Evolutionary conservation across 148 eudicot species (phyloP), one percentile per base, ranked within the genome.

Genomic region (Drosera capensis): DNA sequence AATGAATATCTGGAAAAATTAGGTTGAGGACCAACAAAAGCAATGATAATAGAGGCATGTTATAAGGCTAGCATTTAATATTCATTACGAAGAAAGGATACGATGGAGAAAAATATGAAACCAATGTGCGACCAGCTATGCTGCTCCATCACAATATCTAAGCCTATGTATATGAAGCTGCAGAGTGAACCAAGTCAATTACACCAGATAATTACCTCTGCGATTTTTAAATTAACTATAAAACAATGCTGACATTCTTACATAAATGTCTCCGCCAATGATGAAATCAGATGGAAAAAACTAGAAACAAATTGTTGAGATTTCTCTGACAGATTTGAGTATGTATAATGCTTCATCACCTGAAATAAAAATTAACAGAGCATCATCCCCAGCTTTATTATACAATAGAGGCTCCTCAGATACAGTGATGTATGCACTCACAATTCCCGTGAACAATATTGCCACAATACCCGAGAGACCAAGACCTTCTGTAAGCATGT

Each of bases 111-210:
- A 60, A 85, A 85, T 76, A 92, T 81, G 56, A 92, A 92, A 61
- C 99, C 99, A 37, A 92, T 54, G 56, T 92, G 99, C 43, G 95
- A 92, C 99, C 93, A 92, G 78, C 93, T 92, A 66, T 92, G 99
- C 57, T 70, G 71, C 68, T 92, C 99, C 95, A 92, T 92, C 54
- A 87, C 94, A 66, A 92, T 85, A 73, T 92, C 99, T 70, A 92
- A 86, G 40, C 99, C 99, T 95, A 92, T 92, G 80, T 92, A 92
- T 47, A 92, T 92, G 54, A 92, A 92, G 66, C 99, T 92, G 94
- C 68, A 68, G 24, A 48, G 37, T n/a, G 14, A 19, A 14, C 37
- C 31, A 60, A 43, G 23, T 23, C 15, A 53, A 46, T 28, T 3
- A 53, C 25, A 31, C 19, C 7, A 12, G 50, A 3, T 20, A 19